Evolutionary conservation across 1,139 yeast species (phyloP).

Genomic region (Blastobotrys apis): DNA sequence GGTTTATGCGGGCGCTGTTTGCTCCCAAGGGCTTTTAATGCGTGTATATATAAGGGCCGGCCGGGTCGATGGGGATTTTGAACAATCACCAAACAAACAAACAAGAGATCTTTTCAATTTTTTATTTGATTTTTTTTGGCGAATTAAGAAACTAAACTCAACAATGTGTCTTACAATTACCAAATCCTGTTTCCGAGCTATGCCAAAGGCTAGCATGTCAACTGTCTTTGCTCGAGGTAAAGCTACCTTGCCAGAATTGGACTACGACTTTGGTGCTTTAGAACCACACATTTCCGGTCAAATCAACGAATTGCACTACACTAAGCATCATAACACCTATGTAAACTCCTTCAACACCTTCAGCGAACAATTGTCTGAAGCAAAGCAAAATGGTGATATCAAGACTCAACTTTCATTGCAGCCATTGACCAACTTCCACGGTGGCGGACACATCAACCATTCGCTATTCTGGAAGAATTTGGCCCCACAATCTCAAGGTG

Average conservation of each 20-base stretch:
- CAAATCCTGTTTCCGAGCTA: constrained; percentile 8
- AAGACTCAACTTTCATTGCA: constrained; percentile 65
- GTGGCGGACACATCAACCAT: constrained; percentile 92
- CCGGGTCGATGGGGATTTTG: too few species aligned
- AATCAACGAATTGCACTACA: constrained; percentile 82
- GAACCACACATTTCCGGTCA: constrained; percentile 89
- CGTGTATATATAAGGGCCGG: too few species aligned
- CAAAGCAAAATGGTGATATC: constrained; percentile 61
- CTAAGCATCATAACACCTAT: constrained; percentile 93
- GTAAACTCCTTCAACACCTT: constrained; percentile 86
- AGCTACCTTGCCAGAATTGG: constrained; percentile 64
- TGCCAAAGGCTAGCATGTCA: constrained; percentile 1
- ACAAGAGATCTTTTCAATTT: too few species aligned
- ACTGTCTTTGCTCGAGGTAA: constrained; percentile 17
- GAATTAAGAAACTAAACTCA: too few species aligned
- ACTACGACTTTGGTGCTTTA: constrained; percentile 81
- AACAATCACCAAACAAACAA: too few species aligned
- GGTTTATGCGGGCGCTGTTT: too few species aligned
- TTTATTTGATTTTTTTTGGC: too few species aligned
- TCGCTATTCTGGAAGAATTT: constrained; percentile 86
- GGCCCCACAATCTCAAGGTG: constrained; percentile 77
- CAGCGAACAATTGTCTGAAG: constrained; percentile 70
- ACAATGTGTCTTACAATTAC: constrained; percentile 14
- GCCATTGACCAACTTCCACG: constrained; percentile 84
- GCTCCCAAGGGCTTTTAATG: too few species aligned